These are phyloP conservation scores for Calonectria fujianensis DNA, from an alignment of 2,329 filamentous ascomycete genomes.

Conservation along the genomic window DNA sequence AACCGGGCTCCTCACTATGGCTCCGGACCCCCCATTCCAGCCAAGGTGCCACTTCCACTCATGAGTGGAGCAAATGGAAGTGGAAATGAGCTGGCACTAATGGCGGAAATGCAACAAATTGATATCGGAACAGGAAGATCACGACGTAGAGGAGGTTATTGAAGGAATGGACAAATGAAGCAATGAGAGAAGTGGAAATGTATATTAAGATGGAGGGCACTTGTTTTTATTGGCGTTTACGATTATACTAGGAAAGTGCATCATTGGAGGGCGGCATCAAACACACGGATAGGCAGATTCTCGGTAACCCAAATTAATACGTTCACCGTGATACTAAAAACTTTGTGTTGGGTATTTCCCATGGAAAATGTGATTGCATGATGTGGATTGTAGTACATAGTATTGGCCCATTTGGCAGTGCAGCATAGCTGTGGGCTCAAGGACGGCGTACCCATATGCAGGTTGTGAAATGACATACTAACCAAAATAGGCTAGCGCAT, in stretches of 20 bases:
- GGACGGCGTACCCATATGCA: background rate
- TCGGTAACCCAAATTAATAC: constrained; percentile 14
- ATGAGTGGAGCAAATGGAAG: constrained; percentile 67
- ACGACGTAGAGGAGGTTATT: constrained; percentile 69
- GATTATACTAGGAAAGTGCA: constrained; percentile 25
- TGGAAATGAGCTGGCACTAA: constrained; percentile 74
- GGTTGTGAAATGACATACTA: background rate
- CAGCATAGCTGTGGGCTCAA: background rate
- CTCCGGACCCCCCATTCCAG: constrained; percentile 76
- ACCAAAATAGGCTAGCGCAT: background rate
- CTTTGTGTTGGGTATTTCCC: no score
- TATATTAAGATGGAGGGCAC: constrained; percentile 47
- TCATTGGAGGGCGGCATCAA: constrained; percentile 13
- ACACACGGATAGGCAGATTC: constrained; percentile 23
- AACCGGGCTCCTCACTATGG: constrained; percentile 68
- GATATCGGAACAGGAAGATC: constrained; percentile 78
- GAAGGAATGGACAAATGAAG: constrained; percentile 54
- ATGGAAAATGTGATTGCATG: background rate
- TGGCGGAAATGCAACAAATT: constrained; percentile 82
- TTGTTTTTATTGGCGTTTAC: constrained; percentile 24
- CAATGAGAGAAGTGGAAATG: constrained; percentile 49
- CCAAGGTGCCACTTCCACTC: constrained; percentile 78
- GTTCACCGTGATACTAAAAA: background rate
- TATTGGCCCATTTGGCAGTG: background rate
- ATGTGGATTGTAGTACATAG: background rate